Percentiles rank a stretch among this genome's conserved stretches.
Evolutionary conservation across 768 basidiomycete genomes (phyloP).

Genomic region (Hydnomerulius pinastri): DNA sequence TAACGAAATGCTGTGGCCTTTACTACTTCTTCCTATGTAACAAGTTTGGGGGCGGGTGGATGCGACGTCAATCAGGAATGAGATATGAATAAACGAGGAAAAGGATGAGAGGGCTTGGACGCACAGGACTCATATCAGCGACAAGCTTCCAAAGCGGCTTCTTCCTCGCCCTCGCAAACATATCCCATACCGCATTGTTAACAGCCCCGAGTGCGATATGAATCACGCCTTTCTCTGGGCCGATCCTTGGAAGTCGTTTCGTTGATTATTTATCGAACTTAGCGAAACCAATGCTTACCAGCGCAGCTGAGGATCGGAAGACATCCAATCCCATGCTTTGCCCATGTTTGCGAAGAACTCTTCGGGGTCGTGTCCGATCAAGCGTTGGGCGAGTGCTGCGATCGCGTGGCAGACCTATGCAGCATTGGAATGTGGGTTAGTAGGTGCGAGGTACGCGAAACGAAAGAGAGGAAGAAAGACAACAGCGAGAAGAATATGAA

Average conservation of each 20-base stretch:
- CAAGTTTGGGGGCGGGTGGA: conserved; percentile 6
- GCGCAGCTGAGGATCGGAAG: conserved; percentile 83
- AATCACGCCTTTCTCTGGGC: conserved; percentile 92
- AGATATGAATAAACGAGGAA: neutral
- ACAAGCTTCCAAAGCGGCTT: conserved; percentile 94
- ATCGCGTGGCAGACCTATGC: conserved; percentile 73
- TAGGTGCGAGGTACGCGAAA: neutral
- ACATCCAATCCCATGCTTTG: conserved; percentile 80
- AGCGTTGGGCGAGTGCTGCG: conserved; percentile 70
- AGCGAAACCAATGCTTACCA: conserved; percentile 63
- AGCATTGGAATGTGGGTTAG: neutral
- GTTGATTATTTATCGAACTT: too few relatives aligned
- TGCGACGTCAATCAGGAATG: too few relatives aligned
- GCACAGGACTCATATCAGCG: conserved; percentile 80
- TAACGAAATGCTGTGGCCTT: conserved; percentile 79
- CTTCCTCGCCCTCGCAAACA: conserved; percentile 72
- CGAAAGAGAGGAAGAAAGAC: neutral
- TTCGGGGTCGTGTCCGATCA: conserved; percentile 83
- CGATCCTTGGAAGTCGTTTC: conserved; percentile 62
- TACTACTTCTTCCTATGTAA: conserved; percentile 68
- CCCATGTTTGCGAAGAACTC: conserved; percentile 88
- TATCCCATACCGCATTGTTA: conserved; percentile 90
- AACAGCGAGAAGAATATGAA: neutral
- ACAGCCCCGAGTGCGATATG: conserved; percentile 87
- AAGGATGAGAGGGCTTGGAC: too few relatives aligned